phyloP scores from a whole-genome alignment of 148 eudicot genomes.

The Bassia scoparia region DNA sequence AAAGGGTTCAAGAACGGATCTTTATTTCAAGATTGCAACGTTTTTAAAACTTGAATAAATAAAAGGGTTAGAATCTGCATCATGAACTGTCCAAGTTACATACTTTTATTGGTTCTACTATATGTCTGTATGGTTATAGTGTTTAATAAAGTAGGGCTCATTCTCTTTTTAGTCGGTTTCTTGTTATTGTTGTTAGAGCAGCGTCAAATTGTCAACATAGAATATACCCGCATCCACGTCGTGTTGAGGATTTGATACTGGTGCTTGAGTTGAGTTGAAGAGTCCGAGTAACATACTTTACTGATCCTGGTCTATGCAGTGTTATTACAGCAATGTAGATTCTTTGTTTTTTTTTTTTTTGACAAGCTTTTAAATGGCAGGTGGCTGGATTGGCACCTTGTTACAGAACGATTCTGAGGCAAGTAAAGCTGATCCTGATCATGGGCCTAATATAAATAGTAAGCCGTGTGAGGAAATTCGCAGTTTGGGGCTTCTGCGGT shows the following conservation, averaged over 20 bases:
- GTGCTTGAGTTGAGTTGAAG: not conserved
- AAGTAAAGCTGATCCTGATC: constrained; percentile 39
- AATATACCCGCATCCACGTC: too few relatives aligned
- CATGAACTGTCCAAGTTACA: too few relatives aligned
- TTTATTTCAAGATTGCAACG: too few relatives aligned
- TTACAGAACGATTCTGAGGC: constrained; percentile 33
- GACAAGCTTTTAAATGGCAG: constrained; percentile 35
- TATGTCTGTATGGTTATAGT: too few relatives aligned
- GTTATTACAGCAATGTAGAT: not conserved
- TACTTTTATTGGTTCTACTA: too few relatives aligned
- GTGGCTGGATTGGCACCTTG: constrained; percentile 38
- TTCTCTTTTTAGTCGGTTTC: too few relatives aligned
- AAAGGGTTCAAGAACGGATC: too few relatives aligned
- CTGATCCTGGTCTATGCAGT: not conserved
- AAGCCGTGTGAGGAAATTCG: constrained; percentile 44
- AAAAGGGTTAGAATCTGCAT: too few relatives aligned
- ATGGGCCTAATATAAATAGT: constrained; percentile 32
- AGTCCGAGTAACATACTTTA: not conserved
- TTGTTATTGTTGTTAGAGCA: too few relatives aligned
- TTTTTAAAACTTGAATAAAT: too few relatives aligned
- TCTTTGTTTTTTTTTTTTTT: not conserved
- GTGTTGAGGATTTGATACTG: not conserved
- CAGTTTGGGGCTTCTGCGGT: constrained; percentile 68
- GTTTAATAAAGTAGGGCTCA: too few relatives aligned
- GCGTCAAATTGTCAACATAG: too few relatives aligned